A percentile compares a stretch with the other conserved stretches of the same genome.
These are phyloP conservation scores for Nigrospora osmanthi DNA, from an alignment of 2,329 filamentous ascomycete species.

Conservation along the genomic window DNA sequence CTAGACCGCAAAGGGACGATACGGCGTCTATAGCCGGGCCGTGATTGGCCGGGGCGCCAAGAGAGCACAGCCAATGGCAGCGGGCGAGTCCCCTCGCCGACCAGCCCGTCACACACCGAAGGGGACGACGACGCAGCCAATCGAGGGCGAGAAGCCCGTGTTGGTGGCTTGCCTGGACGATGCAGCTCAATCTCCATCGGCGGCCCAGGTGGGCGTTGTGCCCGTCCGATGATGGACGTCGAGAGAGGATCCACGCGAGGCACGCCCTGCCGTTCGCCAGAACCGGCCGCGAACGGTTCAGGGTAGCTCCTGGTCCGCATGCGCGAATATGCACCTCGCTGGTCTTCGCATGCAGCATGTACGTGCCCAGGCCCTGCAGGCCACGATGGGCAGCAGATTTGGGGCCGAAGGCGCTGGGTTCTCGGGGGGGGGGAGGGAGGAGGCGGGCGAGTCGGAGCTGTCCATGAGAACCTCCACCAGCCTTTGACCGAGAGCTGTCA, in stretches of 20 bases:
- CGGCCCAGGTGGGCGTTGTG: neutral
- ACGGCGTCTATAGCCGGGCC: conserved; percentile 31
- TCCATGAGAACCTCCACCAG: no score
- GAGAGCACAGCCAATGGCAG: conserved; percentile 19
- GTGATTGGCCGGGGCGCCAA: conserved; percentile 22
- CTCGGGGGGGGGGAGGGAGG: no score
- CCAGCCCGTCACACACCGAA: conserved; percentile 22
- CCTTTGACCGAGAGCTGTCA: no score
- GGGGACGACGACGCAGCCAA: conserved; percentile 12
- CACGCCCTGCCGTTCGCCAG: neutral
- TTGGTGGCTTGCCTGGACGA: conserved; percentile 13
- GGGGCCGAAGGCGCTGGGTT: no score
- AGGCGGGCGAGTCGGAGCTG: no score
- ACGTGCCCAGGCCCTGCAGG: neutral
- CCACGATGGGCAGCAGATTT: no score
- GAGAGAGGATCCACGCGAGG: neutral
- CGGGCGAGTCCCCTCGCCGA: conserved; percentile 13
- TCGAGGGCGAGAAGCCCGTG: conserved; percentile 10
- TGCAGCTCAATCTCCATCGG: conserved; percentile 4
- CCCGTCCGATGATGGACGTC: neutral
- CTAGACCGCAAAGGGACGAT: conserved; percentile 23
- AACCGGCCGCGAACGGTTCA: neutral
- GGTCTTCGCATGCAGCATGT: no score
- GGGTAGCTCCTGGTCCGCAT: neutral
- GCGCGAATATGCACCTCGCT: neutral